A percentile compares a stretch with the other conserved stretches of the same genome.
Conservation (phyloP, 2,329 filamentous ascomycete genomes). For the Aspergillus versicolor region DNA sequence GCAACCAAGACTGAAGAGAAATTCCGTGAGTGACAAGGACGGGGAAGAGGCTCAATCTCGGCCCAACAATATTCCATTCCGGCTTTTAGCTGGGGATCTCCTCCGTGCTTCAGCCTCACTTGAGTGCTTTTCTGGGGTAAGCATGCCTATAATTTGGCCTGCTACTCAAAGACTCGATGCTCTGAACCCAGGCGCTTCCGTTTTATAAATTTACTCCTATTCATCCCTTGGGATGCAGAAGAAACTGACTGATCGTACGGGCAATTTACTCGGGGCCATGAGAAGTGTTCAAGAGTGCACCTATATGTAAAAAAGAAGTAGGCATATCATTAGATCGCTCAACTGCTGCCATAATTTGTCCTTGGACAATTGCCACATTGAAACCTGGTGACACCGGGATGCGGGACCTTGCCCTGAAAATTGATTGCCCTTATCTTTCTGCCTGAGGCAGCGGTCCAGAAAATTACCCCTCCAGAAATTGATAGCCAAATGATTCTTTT, state of each 20-base stretch:
- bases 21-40: neutral
- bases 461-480: conserved; percentile 35
- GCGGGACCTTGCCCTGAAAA: neutral
- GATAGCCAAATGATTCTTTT: conserved; percentile 7
- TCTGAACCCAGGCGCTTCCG: neutral
- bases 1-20: conserved; percentile 1
- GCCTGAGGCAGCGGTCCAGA: conserved; percentile 31
- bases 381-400: too few relatives aligned
- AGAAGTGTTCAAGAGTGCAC: neutral
- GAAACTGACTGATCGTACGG: neutral
- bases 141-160: neutral
- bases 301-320: neutral
- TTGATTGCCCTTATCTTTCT: conserved; percentile 3
- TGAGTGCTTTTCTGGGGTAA: neutral
- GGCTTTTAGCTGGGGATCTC: neutral
- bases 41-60: conserved; percentile 13
- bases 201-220: neutral
- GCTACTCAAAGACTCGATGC: neutral
- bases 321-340: neutral
- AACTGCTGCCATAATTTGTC: neutral
- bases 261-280: neutral
- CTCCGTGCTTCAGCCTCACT: neutral
- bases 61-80: conserved; percentile 8
- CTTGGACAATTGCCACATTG: too few relatives aligned
- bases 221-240: neutral